phyloP scores from a whole-genome alignment of 805 yeast species.

The Candida tallmaniae region DNA sequence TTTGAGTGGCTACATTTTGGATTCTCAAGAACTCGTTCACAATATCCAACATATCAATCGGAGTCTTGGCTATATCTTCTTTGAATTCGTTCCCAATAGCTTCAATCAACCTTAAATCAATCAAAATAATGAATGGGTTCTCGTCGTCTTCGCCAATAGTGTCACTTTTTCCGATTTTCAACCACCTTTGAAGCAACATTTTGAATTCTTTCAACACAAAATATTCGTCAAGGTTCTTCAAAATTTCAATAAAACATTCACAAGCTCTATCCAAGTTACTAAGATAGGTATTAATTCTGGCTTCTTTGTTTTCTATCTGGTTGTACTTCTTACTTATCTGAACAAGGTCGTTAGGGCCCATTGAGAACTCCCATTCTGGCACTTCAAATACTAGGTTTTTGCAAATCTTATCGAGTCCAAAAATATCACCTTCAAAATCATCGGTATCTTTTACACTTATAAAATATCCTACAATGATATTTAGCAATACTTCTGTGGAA shows the following conservation, averaged over 20 bases:
- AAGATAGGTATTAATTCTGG: conserved; percentile 25
- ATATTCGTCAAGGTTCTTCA: conserved; percentile 47
- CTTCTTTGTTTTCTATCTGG: conserved; percentile 14
- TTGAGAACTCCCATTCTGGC: conserved; percentile 36
- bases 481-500: conserved; percentile 30
- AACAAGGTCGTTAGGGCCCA: conserved; percentile 37
- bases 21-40: conserved; percentile 20
- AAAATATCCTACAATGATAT: conserved; percentile 36
- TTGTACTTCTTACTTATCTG: conserved; percentile 18
- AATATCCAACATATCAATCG: conserved; percentile 50
- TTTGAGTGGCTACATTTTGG: conserved; percentile 3
- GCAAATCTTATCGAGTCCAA: conserved; percentile 27
- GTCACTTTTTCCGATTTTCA: conserved; percentile 18
- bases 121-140: conserved; percentile 51
- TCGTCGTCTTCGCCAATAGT: conserved; percentile 18
- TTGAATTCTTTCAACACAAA: conserved; percentile 47
- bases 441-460: conserved; percentile 18
- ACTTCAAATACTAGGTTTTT: conserved; percentile 29
- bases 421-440: conserved; percentile 11
- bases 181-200: conserved; percentile 57
- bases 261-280: conserved; percentile 23
- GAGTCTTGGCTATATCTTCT: conserved; percentile 50
- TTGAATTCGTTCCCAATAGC: conserved; percentile 53
- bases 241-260: conserved; percentile 31
- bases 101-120: conserved; percentile 65